Evolutionary conservation across 352 stramenopile genomes (phyloP), one percentile per base, ranked within the genome.

Genomic region (Phytopythium mirpurense): DNA sequence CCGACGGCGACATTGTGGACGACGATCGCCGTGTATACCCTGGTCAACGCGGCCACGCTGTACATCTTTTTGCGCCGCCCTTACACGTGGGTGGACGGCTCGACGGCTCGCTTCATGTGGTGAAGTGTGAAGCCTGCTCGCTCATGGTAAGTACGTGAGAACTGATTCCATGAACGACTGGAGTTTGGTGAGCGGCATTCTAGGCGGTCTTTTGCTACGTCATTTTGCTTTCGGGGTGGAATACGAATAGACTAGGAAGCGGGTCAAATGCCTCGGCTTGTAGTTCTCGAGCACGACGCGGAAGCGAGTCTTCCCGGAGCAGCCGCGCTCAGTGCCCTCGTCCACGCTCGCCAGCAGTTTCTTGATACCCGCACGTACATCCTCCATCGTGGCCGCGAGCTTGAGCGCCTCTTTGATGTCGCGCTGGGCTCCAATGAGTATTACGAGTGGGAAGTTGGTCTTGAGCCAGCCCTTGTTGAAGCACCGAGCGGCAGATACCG

Each of bases 91-190:
- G 78, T 79, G 10, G 84, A 96, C 55, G 86, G 83, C 37, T 78
- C 77, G 1, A 82, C 64, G 32, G 86, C 77, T 16, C 75, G 84
- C 24, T 96, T 96, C 62, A 94, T 96, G 83, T 96, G 86, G 86
- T 96, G 65, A 80, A 42, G 29, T 32, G 29, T 32, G 5, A 32
- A 32, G 29, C n/a, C n/a, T n/a, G n/a, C n/a, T n/a, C n/a, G n/a
- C n/a, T n/a, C n/a, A n/a, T 5, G 40, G 21, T 46, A 31, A 31
- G 19, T 2, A 46, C 15, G 42, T 46, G 10, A 3, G 18, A 31
- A 48, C 23, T 16, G 7, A 24, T 23, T 21, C 42, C 16, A 6
- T 23, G 15, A 10, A 41, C 18, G 16, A 0, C 5, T 26, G n/a
- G 37, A 26, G 37, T 43, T 43, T 26, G 37, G 19, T 15, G 6